These are phyloP conservation scores for Cystoisospora suis DNA, from an alignment of 169 alveolate genomes.

Conservation along the genomic window DNA sequence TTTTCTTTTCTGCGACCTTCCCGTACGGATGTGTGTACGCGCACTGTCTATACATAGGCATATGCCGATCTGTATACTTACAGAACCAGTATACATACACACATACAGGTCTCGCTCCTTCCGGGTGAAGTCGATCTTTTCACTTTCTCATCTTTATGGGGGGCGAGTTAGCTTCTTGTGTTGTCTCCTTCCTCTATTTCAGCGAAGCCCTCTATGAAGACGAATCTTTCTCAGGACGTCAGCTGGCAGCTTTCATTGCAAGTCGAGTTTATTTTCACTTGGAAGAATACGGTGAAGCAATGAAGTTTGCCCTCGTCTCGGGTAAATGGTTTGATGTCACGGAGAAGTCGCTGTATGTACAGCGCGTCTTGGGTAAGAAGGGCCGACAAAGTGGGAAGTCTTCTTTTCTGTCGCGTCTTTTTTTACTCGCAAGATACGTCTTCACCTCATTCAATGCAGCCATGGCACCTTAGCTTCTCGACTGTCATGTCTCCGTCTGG, in stretches of 20 bases:
- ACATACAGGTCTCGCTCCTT: not conserved
- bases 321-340: slow-evolving; percentile 88
- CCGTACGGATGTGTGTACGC: not conserved
- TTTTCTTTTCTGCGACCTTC: not conserved
- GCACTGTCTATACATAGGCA: no score
- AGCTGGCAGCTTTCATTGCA: slow-evolving; percentile 93
- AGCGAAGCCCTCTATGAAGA: slow-evolving; percentile 75
- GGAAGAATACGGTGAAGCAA: slow-evolving; percentile 92
- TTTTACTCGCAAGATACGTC: no score
- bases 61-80: no score
- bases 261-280: slow-evolving; percentile 90
- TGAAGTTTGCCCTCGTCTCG: slow-evolving; percentile 93
- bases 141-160: not conserved
- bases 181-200: not conserved
- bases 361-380: slow-evolving; percentile 43
- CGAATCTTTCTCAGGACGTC: slow-evolving; percentile 75
- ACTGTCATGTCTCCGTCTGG: no score
- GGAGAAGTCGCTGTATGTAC: slow-evolving; percentile 57
- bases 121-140: not conserved
- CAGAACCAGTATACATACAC: not conserved
- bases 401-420: no score
- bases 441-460: no score
- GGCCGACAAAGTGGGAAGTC: no score
- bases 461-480: no score
- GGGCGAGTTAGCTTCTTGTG: not conserved